Evolutionary conservation across 192 early-diverging fungal genomes (phyloP), one percentile per base, ranked within the genome.

Genomic region (Linnemannia hyalina): DNA sequence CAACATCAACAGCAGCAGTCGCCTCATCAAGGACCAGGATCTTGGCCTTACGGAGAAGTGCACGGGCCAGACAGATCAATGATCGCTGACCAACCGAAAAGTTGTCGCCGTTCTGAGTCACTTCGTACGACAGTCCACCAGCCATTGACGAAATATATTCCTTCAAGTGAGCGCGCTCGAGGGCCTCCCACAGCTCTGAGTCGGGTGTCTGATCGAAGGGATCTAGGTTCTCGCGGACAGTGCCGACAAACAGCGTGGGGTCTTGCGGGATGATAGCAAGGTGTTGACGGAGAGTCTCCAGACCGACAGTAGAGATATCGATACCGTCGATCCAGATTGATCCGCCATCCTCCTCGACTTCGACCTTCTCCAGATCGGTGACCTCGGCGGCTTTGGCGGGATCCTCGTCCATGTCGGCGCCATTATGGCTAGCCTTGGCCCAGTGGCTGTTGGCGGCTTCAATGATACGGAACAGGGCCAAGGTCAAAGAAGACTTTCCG

Each of bases 191-290:
- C 1, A 94, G 44, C 36, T 74, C 63, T 7, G 71, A 81, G 74
- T 94, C 93, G n/a, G 75, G 70, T 36, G 86, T 69, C 70, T 92
- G 75, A 36, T 78, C 71, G 69, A 91, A 86, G 22, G 91, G 93
- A 73, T 94, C 92, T 16, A 97, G 83, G 47, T 92, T 92, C 52
- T 80, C 89, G 76, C 78, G 91, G 73, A 80, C 92, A 80, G 74
- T 89, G 22, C 93, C 94, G 0, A 74, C 73, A 57, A 95, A 94
- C 47, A 95, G 74, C 6, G 92, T 90, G 26, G 93, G 91, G 38
- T 95, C 94, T 80, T 95, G 94, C 46, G 95, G 94, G 73, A 95
- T 95, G 49, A 95, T 94, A 4, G 93, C 90, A 35, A 95, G 88
- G 35, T 86, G 89, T 57, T 78, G 88, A 80, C 93, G 91, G 54